Conservation (phyloP, 768 basidiomycete genomes). For the Mycena metata region DNA sequence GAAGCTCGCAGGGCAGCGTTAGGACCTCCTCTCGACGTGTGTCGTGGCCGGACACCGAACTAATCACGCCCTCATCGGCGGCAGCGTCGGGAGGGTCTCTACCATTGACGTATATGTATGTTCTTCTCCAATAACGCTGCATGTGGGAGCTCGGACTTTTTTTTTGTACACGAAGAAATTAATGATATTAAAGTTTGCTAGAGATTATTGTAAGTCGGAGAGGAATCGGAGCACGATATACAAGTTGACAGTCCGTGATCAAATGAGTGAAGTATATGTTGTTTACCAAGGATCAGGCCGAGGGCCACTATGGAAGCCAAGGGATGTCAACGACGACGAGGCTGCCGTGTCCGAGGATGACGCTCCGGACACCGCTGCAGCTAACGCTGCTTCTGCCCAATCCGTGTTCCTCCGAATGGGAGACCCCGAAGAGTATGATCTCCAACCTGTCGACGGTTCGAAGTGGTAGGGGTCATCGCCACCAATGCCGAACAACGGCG, state of each 20-base stretch:
- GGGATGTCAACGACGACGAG: not conserved
- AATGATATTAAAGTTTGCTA: not conserved
- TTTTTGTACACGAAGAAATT: not conserved
- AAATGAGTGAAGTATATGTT: not conserved
- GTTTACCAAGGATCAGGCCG: not conserved
- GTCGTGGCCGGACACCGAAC: no score
- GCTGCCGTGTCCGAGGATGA: not conserved
- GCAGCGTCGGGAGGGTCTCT: not conserved
- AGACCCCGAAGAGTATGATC: not conserved
- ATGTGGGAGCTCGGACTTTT: not conserved
- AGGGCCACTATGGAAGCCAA: not conserved
- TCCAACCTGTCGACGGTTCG: not conserved
- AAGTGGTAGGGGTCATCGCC: not conserved
- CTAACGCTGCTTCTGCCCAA: not conserved
- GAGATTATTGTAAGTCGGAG: not conserved
- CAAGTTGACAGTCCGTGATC: no score
- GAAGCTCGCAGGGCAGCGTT: no score
- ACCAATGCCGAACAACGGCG: not conserved
- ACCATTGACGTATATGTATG: no score
- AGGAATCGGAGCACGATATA: no score
- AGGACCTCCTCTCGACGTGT: no score
- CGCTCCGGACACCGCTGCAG: not conserved
- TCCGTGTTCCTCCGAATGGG: not conserved
- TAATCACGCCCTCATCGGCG: no score
- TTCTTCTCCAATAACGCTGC: no score